These are phyloP conservation scores for Teunomyces panamensis DNA, from an alignment of 805 yeast genomes.

Conservation along the genomic window DNA sequence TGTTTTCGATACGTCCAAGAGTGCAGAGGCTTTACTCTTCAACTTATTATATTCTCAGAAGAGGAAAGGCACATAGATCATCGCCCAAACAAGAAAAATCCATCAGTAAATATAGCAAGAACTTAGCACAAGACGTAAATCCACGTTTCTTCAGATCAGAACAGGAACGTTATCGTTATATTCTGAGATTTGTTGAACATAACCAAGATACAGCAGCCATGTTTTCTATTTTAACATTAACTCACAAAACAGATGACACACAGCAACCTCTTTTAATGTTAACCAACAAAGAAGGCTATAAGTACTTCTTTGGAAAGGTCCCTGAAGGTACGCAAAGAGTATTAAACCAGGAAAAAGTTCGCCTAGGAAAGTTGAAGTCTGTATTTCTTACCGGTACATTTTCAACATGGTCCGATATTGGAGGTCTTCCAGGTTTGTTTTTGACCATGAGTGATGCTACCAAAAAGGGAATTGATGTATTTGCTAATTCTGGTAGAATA, in stretches of 20 bases:
- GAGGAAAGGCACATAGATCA: neutral
- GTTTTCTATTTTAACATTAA: slow-evolving; percentile 11
- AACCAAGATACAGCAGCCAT: slow-evolving; percentile 11
- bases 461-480: slow-evolving; percentile 51
- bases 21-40: neutral
- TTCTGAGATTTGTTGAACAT: slow-evolving; percentile 10
- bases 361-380: slow-evolving; percentile 55
- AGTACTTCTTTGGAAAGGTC: slow-evolving; percentile 72
- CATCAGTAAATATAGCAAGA: neutral
- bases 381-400: slow-evolving; percentile 78
- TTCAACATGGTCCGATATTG: slow-evolving; percentile 66
- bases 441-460: slow-evolving; percentile 82
- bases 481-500: slow-evolving; percentile 37
- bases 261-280: slow-evolving; percentile 55
- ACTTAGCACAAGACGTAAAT: slow-evolving; percentile 7
- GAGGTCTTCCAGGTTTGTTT: slow-evolving; percentile 91
- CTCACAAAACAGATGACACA: slow-evolving; percentile 54
- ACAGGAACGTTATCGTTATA: slow-evolving; percentile 5
- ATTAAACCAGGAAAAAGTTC: slow-evolving; percentile 57
- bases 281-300: slow-evolving; percentile 46
- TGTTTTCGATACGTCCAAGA: slow-evolving; percentile 3
- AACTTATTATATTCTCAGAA: neutral
- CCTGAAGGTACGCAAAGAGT: slow-evolving; percentile 87
- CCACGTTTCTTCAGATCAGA: slow-evolving; percentile 11
- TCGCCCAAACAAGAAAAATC: neutral